These are phyloP conservation scores for Hura crepitans DNA, from an alignment of 441 rosid species.

Conservation along the genomic window DNA sequence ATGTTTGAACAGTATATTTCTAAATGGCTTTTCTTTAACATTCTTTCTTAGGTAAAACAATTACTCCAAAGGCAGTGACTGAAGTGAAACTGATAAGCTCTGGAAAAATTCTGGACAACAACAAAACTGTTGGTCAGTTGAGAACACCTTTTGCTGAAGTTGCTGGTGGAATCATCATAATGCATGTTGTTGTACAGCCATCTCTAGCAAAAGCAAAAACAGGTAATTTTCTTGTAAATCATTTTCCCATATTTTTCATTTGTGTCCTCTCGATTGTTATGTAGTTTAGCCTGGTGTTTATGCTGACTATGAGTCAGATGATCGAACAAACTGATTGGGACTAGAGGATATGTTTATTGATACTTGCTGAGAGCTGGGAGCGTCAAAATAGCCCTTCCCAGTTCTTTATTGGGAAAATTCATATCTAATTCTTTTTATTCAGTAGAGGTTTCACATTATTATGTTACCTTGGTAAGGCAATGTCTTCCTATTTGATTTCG, in stretches of 20 bases:
- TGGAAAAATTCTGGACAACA: conserved; percentile 82
- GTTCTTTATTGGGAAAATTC: not conserved
- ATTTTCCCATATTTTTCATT: not conserved
- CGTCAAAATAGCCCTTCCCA: not conserved
- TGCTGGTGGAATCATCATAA: conserved; percentile 48
- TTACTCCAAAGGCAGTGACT: conserved; percentile 64
- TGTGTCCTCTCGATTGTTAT: conserved; percentile 7
- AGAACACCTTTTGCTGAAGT: conserved; percentile 64
- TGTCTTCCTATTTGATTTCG: not conserved
- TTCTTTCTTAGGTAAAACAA: conserved; percentile 55
- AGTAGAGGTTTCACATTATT: not conserved
- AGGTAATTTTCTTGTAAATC: conserved; percentile 35
- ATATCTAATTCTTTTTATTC: not conserved
- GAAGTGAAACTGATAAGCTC: conserved; percentile 84
- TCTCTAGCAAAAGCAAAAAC: conserved; percentile 61
- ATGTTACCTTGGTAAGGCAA: not conserved
- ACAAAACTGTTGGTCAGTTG: conserved; percentile 79
- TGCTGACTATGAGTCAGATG: not conserved
- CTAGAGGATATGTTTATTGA: not conserved
- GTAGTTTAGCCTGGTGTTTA: not conserved
- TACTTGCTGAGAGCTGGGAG: conserved; percentile 2
- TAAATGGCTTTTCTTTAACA: not conserved
- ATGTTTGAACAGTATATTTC: conserved; percentile 13
- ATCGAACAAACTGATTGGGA: not conserved
- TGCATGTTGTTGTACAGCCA: conserved; percentile 91